Evolutionary conservation across 2,329 filamentous ascomycete genomes (phyloP), one percentile per base, ranked within the genome.

Genomic region (Cordyceps cicadae): DNA sequence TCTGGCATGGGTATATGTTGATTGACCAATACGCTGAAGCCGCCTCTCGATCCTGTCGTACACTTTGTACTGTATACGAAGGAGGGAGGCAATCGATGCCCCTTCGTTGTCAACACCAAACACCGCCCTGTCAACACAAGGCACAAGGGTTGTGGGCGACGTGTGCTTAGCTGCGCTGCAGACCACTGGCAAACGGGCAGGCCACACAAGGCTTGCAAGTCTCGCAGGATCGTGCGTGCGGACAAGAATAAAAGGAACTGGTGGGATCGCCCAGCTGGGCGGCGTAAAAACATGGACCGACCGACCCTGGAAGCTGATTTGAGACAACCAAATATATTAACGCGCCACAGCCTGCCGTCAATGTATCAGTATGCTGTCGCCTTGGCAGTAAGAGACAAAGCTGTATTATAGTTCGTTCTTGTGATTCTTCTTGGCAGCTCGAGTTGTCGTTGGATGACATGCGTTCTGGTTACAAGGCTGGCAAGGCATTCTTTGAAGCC

Each of bases 161-260:
- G 11, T 14, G 29, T 29, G 3, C 29, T 5, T 9, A 43, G 15
- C 41, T 43, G 41, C 2, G 41, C 41, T n/a, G 12, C 49, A 24
- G 26, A 39, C n/a, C 51, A 24, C 6, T 21, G 19, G 34, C 9
- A n/a, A 11, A 6, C 17, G 17, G 32, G n/a, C 12, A 53, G 41
- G 51, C 51, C 51, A 54, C 51, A 26, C 34, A 34, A 54, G 51
- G 51, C 51, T 54, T n/a, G n/a, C 32, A n/a, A 52, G 51, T 34
- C 51, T 53, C 32, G 51, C 34, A 54, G 32, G 29, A 39, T 26
- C n/a, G n/a, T 24, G 29, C 26, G 49, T 7, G 43, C 15, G 3
- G 6, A 46, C 3, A n/a, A 46, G 2, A 24, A 24, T 24, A 24
- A 24, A 3, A 24, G 4, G 24, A 24, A 21, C 19, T n/a, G 2